These are phyloP conservation scores for Termitomyces titanicus DNA, from an alignment of 768 basidiomycete species.

Conservation along the genomic window DNA sequence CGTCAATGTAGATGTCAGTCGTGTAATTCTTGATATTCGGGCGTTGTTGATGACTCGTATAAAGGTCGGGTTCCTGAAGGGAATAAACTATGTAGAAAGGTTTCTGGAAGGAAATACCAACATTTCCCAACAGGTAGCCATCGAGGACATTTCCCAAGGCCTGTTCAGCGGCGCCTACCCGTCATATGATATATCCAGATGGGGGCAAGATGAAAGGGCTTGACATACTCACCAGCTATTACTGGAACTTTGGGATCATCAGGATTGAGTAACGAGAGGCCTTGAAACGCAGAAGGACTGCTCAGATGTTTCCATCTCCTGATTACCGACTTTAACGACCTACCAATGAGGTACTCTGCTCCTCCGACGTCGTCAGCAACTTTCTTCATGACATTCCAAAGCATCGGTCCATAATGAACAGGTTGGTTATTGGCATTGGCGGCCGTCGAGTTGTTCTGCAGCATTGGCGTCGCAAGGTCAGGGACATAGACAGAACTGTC, in stretches of 20 bases:
- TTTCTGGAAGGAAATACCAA: constrained; percentile 11
- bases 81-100: neutral
- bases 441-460: constrained; percentile 30
- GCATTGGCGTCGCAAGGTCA: constrained; percentile 36
- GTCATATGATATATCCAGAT: neutral
- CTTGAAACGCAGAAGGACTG: constrained; percentile 18
- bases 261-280: constrained; percentile 38
- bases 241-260: constrained; percentile 31
- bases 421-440: constrained; percentile 43
- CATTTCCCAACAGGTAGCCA: constrained; percentile 48
- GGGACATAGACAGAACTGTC: constrained; percentile 41
- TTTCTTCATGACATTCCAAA: constrained; percentile 43
- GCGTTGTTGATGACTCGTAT: constrained; percentile 37
- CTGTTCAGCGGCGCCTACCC: constrained; percentile 30
- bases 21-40: constrained; percentile 44
- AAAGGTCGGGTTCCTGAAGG: constrained; percentile 58
- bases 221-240: constrained; percentile 22
- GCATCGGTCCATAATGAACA: constrained; percentile 41
- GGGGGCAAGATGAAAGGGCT: neutral
- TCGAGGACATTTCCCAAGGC: constrained; percentile 37
- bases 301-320: neutral
- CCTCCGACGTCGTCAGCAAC: constrained; percentile 27
- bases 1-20: constrained; percentile 40
- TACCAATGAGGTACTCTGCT: constrained; percentile 30
- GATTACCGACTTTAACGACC: neutral